Evolutionary conservation across 257 asterid genomes (phyloP).

Genomic region (Jasminum sambac): DNA sequence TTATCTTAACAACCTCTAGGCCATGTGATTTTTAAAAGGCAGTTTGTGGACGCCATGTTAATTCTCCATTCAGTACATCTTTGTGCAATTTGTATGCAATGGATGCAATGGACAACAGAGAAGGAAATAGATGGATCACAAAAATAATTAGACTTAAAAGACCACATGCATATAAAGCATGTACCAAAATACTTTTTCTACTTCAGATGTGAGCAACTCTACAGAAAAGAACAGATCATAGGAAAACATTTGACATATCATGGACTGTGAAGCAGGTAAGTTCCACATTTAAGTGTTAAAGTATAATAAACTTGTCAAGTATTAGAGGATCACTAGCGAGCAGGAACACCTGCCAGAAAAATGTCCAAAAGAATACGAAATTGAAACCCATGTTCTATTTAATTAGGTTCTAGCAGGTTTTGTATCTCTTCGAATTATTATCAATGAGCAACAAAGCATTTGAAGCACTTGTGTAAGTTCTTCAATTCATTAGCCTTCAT

Average conservation of each 20-base stretch:
- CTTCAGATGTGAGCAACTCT: background rate
- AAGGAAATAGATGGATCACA: background rate
- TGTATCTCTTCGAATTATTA: slow-evolving; percentile 12
- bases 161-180: background rate
- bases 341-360: background rate
- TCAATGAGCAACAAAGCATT: slow-evolving; percentile 17
- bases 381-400: background rate
- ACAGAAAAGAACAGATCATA: background rate
- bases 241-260: background rate
- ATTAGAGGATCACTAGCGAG: background rate
- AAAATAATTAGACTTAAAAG: background rate
- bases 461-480: slow-evolving; percentile 3
- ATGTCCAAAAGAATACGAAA: background rate
- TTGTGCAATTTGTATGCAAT: background rate
- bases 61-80: background rate
- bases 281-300: too few species aligned
- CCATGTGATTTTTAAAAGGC: too few species aligned
- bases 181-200: background rate
- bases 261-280: background rate
- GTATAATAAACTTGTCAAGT: background rate
- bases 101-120: background rate
- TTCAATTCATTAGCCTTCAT: background rate
- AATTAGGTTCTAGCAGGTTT: background rate
- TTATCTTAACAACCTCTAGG: too few species aligned
- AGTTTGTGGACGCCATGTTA: background rate